Evolutionary conservation across 2,329 filamentous ascomycete species (phyloP).

Genomic region (Meredithiella fracta): DNA sequence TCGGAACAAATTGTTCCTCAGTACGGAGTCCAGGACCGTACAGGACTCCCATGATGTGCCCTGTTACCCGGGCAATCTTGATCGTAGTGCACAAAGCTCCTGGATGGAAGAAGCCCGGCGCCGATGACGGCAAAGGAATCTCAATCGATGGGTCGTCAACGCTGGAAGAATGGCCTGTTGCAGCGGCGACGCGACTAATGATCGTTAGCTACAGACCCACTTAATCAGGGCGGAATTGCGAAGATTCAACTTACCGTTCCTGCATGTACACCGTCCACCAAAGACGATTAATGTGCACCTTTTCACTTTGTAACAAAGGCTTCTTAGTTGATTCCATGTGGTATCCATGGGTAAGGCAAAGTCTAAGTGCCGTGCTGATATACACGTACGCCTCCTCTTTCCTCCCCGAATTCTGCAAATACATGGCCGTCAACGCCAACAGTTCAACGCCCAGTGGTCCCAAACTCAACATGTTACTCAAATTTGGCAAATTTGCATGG

Average conservation of each 20-base stretch:
- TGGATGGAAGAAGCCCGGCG: slow-evolving; percentile 19
- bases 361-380: slow-evolving; percentile 19
- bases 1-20: slow-evolving; percentile 20
- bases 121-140: slow-evolving; percentile 15
- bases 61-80: slow-evolving; percentile 17
- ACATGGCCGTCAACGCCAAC: slow-evolving; percentile 17
- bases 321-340: slow-evolving; percentile 16
- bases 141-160: slow-evolving; percentile 13
- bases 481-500: slow-evolving; percentile 18
- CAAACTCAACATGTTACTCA: slow-evolving; percentile 18
- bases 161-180: slow-evolving; percentile 12
- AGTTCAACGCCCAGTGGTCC: slow-evolving; percentile 20
- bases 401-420: slow-evolving; percentile 13
- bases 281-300: slow-evolving; percentile 18
- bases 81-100: slow-evolving; percentile 20
- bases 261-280: slow-evolving; percentile 22
- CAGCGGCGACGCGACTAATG: slow-evolving; percentile 12
- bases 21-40: slow-evolving; percentile 20
- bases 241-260: slow-evolving; percentile 18
- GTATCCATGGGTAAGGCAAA: slow-evolving; percentile 20
- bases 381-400: slow-evolving; percentile 15
- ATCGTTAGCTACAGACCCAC: background rate
- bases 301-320: slow-evolving; percentile 14
- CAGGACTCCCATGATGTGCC: slow-evolving; percentile 19
- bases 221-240: background rate